Percentiles rank a stretch among this genome's conserved stretches.
Conservation (phyloP, 2,329 filamentous ascomycete genomes). For the Scleromitrula shiraiana region DNA sequence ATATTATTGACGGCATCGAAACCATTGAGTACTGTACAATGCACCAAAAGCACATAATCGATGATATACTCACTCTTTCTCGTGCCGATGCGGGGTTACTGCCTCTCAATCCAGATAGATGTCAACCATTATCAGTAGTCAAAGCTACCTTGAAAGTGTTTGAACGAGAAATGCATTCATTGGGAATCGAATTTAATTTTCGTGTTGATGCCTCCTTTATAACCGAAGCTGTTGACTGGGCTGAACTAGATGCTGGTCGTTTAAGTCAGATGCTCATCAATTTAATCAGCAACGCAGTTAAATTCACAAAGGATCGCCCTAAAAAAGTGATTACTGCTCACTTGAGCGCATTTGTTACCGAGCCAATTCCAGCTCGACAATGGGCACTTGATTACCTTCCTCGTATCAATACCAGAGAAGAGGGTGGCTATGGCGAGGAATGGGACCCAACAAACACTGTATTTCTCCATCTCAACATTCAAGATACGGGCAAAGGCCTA, state of each 20-base stretch:
- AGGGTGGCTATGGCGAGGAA: neutral
- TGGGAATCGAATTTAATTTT: conserved; percentile 59
- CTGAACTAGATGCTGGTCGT: conserved; percentile 62
- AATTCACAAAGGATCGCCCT: conserved; percentile 56
- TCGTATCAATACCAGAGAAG: neutral
- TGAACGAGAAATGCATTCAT: conserved; percentile 62
- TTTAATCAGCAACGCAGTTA: conserved; percentile 71
- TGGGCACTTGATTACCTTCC: conserved; percentile 1
- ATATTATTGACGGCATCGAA: conserved; percentile 66
- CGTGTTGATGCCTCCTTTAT: conserved; percentile 54
- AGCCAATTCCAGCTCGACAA: neutral
- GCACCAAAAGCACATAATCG: conserved; percentile 65
- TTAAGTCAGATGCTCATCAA: conserved; percentile 76
- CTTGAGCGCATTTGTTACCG: neutral
- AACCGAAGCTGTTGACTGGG: conserved; percentile 52
- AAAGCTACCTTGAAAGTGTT: conserved; percentile 69
- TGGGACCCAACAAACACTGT: neutral
- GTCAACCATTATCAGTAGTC: conserved; percentile 59
- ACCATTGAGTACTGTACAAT: conserved; percentile 67
- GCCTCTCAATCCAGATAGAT: conserved; percentile 60
- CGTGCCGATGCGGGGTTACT: conserved; percentile 64
- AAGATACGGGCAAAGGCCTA: conserved; percentile 3
- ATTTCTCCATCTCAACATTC: neutral
- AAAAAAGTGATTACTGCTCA: conserved; percentile 1
- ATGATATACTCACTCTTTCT: conserved; percentile 53